These are phyloP conservation scores for Cystofilobasidium capitatum DNA, from an alignment of 768 basidiomycete genomes.

Conservation along the genomic window DNA sequence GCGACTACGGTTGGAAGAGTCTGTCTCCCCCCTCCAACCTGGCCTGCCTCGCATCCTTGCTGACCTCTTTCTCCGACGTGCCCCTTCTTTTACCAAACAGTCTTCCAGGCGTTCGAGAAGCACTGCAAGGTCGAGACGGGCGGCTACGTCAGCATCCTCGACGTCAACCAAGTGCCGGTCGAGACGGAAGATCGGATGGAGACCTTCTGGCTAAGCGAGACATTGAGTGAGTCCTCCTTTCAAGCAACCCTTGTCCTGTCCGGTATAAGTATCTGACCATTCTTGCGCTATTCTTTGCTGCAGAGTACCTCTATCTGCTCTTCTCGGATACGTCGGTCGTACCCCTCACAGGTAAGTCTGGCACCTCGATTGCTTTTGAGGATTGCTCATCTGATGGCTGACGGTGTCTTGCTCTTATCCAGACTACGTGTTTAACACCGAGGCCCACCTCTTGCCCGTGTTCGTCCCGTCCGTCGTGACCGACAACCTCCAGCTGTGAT, in stretches of 20 bases:
- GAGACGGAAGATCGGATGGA: slow-evolving; percentile 91
- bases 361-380: background rate
- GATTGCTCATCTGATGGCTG: background rate
- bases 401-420: slow-evolving; percentile 63
- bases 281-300: too few relatives aligned
- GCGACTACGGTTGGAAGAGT: slow-evolving; percentile 46
- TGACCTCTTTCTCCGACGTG: background rate
- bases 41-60: background rate
- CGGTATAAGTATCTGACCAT: slow-evolving; percentile 7
- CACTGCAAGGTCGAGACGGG: slow-evolving; percentile 68
- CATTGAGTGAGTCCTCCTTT: slow-evolving; percentile 52
- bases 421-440: slow-evolving; percentile 90
- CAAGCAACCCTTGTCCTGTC: background rate
- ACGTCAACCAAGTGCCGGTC: slow-evolving; percentile 62
- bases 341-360: slow-evolving; percentile 60
- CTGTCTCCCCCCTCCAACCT: background rate
- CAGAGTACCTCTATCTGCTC: slow-evolving; percentile 71
- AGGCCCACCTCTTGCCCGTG: slow-evolving; percentile 55
- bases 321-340: slow-evolving; percentile 67
- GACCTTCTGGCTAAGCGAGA: slow-evolving; percentile 87
- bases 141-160: slow-evolving; percentile 71
- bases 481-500: background rate
- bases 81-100: slow-evolving; percentile 52
- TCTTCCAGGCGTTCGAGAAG: slow-evolving; percentile 36
- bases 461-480: slow-evolving; percentile 17